Base-by-base conservation (phyloP, 768 basidiomycete species). In the Suillus occidentalis region DNA sequence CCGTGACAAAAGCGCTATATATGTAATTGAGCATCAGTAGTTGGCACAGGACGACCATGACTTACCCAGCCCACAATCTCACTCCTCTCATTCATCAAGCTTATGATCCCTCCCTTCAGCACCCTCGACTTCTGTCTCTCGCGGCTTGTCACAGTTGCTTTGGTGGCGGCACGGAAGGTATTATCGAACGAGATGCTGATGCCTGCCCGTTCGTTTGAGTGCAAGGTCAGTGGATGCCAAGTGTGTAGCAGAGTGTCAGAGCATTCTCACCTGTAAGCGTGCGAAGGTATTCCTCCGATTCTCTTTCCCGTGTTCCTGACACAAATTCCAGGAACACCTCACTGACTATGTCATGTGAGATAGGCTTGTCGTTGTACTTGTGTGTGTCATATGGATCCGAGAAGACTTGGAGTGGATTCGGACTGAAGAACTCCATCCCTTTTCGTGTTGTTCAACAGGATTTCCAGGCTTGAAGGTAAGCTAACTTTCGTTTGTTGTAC, bases 271-370 rank as follows among this genome's bases (percentile, higher is more conserved):
- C 47, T 13, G 47, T 25, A 12, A 49, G 47, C 4, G 47, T 25
- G 22, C 47, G 12, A 49, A 62, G 28, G 31, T 62, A 62, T 25
- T 37, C 25, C 34, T 62, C 61, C 37, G 39, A 62, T 14, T 62
- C 45, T 13, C 34, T 47, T 25, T 49, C 50, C 55, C 40, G 49
- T 5, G 22, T 55, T 13, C 43, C 42, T 28, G 61, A 39, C 22
- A 49, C 36, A 62, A 74, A 73, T 10, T 68, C 60, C 28, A 58
- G 43, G 58, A 66, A 72, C 4, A 72, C 39, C 2, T 73, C 28
- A 0, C 68, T 63, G 13, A 75, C 67, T 13, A 72, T 20, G 31
- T 75, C 71, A 42, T 69, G 63, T 0, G 68, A 65, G 50, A 72
- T 68, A 1, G 60, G 63, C 34, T 28, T 45, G 31, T 52, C 63